These are phyloP conservation scores for Medicago truncatula DNA, from an alignment of 306 rosid genomes.

Conservation along the genomic window MtrunA17r5.0-ANR NC_053042.1:45607501-45608000, in stretches of 20 bases:
- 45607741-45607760: not conserved
- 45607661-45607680: too few species aligned
- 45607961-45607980: conserved; percentile 37
- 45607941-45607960: conserved; percentile 36
- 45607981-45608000: conserved; percentile 41
- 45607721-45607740: not conserved
- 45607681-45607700: too few species aligned
- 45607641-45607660: too few species aligned
- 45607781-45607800: not conserved
- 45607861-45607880: conserved; percentile 2
- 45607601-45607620: too few species aligned
- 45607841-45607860: conserved; percentile 7
- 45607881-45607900: conserved; percentile 41
- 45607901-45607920: not conserved
- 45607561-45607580: too few species aligned
- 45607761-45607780: conserved; percentile 1
- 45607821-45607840: not conserved
- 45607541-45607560: too few species aligned
- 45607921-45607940: conserved; percentile 9
- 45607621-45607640: too few species aligned
- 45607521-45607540: too few species aligned
- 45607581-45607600: too few species aligned
- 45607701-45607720: too few species aligned
- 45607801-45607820: not conserved
- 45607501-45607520: too few species aligned